Evolutionary conservation across 768 basidiomycete species (phyloP).

Genomic region (Tylopilus sp.): DNA sequence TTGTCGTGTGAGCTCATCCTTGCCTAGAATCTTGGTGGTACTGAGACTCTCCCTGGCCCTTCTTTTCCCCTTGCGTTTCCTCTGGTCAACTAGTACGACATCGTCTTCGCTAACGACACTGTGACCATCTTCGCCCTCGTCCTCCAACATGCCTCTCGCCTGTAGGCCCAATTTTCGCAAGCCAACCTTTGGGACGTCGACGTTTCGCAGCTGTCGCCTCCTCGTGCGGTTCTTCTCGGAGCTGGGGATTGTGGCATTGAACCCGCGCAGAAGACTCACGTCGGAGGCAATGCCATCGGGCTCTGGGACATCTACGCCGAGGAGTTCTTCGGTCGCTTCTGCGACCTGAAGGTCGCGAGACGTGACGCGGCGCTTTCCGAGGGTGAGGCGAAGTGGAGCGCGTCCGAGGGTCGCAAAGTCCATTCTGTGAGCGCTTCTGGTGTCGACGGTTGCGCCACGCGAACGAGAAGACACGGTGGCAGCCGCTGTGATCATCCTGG

Average conservation of each 20-base stretch:
- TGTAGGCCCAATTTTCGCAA: constrained; percentile 76
- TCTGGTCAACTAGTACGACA: constrained; percentile 52
- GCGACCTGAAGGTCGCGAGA: constrained; percentile 82
- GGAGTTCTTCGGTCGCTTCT: constrained; percentile 76
- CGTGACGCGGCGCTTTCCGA: constrained; percentile 65
- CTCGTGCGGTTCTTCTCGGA: constrained; percentile 75
- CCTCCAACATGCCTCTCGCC: constrained; percentile 64
- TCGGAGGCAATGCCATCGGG: constrained; percentile 64
- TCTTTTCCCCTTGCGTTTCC: constrained; percentile 37
- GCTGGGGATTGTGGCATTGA: constrained; percentile 92
- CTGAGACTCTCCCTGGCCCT: constrained; percentile 65
- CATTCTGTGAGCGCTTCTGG: constrained; percentile 38
- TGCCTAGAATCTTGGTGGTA: constrained; percentile 67
- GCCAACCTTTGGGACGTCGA: constrained; percentile 72
- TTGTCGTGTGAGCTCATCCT: constrained; percentile 82
- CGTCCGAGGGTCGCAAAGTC: constrained; percentile 80
- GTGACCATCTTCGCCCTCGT: constrained; percentile 51
- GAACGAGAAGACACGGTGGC: constrained; percentile 61
- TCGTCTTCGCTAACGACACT: constrained; percentile 76
- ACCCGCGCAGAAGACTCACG: constrained; percentile 84
- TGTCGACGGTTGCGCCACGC: constrained; percentile 32
- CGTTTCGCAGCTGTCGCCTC: constrained; percentile 74
- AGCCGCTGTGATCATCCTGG: constrained; percentile 71
- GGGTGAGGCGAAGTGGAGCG: constrained; percentile 65
- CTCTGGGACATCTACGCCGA: constrained; percentile 70